Conservation (phyloP, 1,284 basidiomycete species). For the Malassezia cuniculi region DNA sequence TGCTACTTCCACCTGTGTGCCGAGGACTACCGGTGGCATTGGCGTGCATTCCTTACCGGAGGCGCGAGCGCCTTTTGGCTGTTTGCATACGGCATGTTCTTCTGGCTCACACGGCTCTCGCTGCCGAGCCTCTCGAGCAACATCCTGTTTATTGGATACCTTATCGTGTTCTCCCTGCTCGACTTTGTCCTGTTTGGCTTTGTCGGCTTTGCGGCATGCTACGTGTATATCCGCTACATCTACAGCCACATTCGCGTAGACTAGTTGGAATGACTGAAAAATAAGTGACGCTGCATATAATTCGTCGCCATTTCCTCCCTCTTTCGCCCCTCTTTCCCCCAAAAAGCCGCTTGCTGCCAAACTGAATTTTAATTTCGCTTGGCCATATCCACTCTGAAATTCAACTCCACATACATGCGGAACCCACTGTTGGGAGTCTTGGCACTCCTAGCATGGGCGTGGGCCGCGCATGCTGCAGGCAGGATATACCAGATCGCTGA, state of each 20-base stretch:
- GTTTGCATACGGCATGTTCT: slow-evolving; percentile 65
- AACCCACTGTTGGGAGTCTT: too few species aligned
- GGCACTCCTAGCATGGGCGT: too few species aligned
- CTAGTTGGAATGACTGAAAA: slow-evolving; percentile 15
- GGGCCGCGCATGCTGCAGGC: too few species aligned
- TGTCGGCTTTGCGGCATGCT: slow-evolving; percentile 29
- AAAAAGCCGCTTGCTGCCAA: too few species aligned
- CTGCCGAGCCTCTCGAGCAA: slow-evolving; percentile 72
- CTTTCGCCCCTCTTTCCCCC: too few species aligned
- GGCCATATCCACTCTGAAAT: too few species aligned
- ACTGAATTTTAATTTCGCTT: too few species aligned
- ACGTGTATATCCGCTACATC: slow-evolving; percentile 23
- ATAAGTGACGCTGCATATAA: too few species aligned
- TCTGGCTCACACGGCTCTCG: slow-evolving; percentile 73
- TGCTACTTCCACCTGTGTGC: slow-evolving; percentile 75
- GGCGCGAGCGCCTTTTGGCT: slow-evolving; percentile 90
- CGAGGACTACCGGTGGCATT: slow-evolving; percentile 96
- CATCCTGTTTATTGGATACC: slow-evolving; percentile 79
- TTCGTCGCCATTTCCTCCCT: too few species aligned
- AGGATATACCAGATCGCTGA: too few species aligned
- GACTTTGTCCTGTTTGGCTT: slow-evolving; percentile 70
- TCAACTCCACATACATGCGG: too few species aligned
- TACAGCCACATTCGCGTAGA: slow-evolving; percentile 37
- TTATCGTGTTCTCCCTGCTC: slow-evolving; percentile 66
- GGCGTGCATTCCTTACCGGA: slow-evolving; percentile 86